These are phyloP conservation scores for Actinomortierella wolfii DNA, from an alignment of 371 early-diverging fungal genomes.

Conservation along the genomic window DNA sequence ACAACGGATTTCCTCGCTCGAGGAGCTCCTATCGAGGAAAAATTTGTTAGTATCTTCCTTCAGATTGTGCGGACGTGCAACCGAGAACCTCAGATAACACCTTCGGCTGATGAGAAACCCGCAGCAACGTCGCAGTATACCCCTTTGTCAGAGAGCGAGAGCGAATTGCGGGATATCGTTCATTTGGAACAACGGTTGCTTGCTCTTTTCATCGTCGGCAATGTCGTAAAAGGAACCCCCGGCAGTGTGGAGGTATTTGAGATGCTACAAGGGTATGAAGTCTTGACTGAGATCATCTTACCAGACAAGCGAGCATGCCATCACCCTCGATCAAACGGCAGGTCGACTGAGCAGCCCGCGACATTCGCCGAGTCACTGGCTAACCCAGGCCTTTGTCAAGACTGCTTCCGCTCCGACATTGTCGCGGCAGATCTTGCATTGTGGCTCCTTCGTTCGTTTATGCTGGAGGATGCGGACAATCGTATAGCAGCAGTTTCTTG, in stretches of 20 bases:
- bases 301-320: slow-evolving; percentile 31
- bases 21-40: slow-evolving; percentile 34
- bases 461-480: slow-evolving; percentile 19
- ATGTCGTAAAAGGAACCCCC: slow-evolving; percentile 40
- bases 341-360: background rate
- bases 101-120: background rate
- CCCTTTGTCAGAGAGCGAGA: slow-evolving; percentile 11
- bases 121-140: background rate
- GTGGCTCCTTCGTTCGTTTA: slow-evolving; percentile 47
- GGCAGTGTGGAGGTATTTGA: slow-evolving; percentile 43
- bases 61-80: slow-evolving; percentile 32
- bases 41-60: slow-evolving; percentile 45
- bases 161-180: slow-evolving; percentile 37
- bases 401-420: slow-evolving; percentile 43
- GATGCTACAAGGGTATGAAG: slow-evolving; percentile 49
- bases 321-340: background rate
- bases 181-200: slow-evolving; percentile 46
- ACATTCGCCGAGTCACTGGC: slow-evolving; percentile 31
- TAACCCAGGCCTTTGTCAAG: slow-evolving; percentile 29
- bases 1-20: slow-evolving; percentile 42
- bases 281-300: slow-evolving; percentile 36
- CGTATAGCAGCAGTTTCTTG: slow-evolving; percentile 13
- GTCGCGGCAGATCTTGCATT: slow-evolving; percentile 46
- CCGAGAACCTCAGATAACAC: background rate
- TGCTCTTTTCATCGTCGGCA: slow-evolving; percentile 38